Conservation (phyloP, 2,329 filamentous ascomycete species). For the Venturia pyrina region DNA sequence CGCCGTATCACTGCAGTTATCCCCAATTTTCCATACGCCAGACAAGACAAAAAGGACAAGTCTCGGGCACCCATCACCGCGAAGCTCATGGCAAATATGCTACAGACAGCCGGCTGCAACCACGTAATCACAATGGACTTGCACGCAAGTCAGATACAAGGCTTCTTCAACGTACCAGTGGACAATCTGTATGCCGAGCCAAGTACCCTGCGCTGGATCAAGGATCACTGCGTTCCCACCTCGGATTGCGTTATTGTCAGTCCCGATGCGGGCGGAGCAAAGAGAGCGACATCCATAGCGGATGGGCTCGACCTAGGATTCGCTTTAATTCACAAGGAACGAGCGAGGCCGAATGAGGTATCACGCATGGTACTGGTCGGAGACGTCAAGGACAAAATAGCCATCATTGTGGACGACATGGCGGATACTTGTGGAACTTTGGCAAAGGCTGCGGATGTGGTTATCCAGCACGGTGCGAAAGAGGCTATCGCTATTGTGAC, state of each 20-base stretch:
- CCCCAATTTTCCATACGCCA: slow-evolving; percentile 91
- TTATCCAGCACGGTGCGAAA: slow-evolving; percentile 76
- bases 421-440: slow-evolving; percentile 88
- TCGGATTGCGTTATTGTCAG: slow-evolving; percentile 83
- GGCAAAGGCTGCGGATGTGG: slow-evolving; percentile 78
- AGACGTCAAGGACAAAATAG: slow-evolving; percentile 80
- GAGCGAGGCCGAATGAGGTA: slow-evolving; percentile 81
- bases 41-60: slow-evolving; percentile 97
- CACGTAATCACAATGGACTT: slow-evolving; percentile 95
- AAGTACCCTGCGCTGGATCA: slow-evolving; percentile 82
- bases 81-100: slow-evolving; percentile 94
- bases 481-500: slow-evolving; percentile 93
- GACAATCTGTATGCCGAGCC: slow-evolving; percentile 89
- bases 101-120: slow-evolving; percentile 87
- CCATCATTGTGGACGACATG: slow-evolving; percentile 97
- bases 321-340: slow-evolving; percentile 94
- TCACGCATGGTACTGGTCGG: slow-evolving; percentile 94
- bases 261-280: slow-evolving; percentile 89
- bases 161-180: slow-evolving; percentile 81
- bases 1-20: slow-evolving; percentile 91
- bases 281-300: slow-evolving; percentile 85
- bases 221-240: slow-evolving; percentile 67
- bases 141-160: slow-evolving; percentile 87
- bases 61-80: slow-evolving; percentile 93
- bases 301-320: slow-evolving; percentile 85